A percentile compares a stretch with the other conserved stretches of the same genome.
Conservation (phyloP, 208 protist genomes). For the Trypanosoma rangeli region DNA sequence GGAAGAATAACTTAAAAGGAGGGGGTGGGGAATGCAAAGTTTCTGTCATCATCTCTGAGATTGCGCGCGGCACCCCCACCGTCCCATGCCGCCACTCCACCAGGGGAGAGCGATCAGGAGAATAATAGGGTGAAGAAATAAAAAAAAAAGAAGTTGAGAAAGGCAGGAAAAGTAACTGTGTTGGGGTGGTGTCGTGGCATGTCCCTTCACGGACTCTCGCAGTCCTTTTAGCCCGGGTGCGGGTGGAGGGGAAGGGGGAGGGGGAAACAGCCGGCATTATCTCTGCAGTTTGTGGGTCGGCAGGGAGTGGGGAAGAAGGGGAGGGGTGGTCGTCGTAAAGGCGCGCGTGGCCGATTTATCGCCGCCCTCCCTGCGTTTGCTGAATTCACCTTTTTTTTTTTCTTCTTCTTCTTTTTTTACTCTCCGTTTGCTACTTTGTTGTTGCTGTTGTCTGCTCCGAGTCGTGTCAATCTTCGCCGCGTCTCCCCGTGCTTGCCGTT, state of each 20-base stretch:
- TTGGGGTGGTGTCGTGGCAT: not conserved
- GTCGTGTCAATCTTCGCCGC: not conserved
- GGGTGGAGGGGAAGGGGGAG: not conserved
- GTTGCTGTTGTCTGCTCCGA: not conserved
- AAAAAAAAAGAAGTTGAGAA: not conserved
- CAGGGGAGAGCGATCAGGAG: not conserved
- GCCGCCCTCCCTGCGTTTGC: not conserved
- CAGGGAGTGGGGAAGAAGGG: not conserved
- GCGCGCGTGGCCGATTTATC: not conserved
- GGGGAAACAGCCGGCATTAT: not conserved
- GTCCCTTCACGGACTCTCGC: no score
- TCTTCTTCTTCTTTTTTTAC: conserved; percentile 4
- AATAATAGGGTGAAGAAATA: not conserved
- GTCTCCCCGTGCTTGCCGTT: not conserved
- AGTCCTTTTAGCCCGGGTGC: not conserved
- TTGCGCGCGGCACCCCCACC: no score
- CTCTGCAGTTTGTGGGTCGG: not conserved
- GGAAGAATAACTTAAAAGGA: no score
- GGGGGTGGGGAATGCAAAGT: no score
- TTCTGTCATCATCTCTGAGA: no score
- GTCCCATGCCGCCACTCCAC: no score
- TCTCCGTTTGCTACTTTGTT: not conserved
- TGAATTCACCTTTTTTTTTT: not conserved
- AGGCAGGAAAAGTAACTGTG: conserved; percentile 9
- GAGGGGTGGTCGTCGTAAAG: not conserved